Conservation (phyloP, 1,139 yeast species). For the Magnusiomyces suaveolens region DNA sequence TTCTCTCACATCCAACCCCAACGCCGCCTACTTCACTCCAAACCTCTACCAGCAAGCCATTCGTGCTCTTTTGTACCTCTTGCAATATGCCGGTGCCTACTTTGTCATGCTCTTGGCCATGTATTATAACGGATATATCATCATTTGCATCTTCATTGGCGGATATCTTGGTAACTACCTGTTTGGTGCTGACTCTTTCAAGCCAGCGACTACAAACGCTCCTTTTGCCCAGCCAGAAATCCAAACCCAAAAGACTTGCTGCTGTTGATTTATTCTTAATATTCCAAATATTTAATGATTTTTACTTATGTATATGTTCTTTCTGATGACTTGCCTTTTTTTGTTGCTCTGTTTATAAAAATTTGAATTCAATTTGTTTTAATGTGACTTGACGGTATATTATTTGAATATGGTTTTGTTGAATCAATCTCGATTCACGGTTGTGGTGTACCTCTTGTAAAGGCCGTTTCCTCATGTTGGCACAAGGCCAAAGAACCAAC, state of each 20-base stretch:
- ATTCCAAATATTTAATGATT: no score
- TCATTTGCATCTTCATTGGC: constrained; percentile 53
- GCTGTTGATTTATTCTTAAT: constrained; percentile 12
- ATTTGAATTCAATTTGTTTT: no score
- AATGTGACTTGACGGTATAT: no score
- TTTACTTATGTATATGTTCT: no score
- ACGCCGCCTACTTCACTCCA: constrained; percentile 25
- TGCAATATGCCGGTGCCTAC: constrained; percentile 58
- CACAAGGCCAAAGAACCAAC: no score
- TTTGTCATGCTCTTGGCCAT: constrained; percentile 59
- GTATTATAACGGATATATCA: constrained; percentile 63
- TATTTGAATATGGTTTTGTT: no score
- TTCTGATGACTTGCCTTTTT: no score
- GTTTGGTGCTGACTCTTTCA: constrained; percentile 24
- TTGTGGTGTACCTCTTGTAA: no score
- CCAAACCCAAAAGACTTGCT: constrained; percentile 13
- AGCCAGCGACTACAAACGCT: background rate
- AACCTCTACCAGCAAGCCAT: constrained; percentile 41
- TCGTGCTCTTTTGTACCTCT: constrained; percentile 41
- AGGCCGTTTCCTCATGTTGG: no score
- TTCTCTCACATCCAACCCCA: background rate
- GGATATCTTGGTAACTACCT: constrained; percentile 48
- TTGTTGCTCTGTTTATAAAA: no score
- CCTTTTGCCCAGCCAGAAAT: background rate
- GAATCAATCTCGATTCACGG: no score